Percentiles rank a stretch among this genome's conserved stretches.
These are phyloP conservation scores for Mortierella claussenii DNA, from an alignment of 192 early-diverging fungal genomes.

Conservation along the genomic window DNA sequence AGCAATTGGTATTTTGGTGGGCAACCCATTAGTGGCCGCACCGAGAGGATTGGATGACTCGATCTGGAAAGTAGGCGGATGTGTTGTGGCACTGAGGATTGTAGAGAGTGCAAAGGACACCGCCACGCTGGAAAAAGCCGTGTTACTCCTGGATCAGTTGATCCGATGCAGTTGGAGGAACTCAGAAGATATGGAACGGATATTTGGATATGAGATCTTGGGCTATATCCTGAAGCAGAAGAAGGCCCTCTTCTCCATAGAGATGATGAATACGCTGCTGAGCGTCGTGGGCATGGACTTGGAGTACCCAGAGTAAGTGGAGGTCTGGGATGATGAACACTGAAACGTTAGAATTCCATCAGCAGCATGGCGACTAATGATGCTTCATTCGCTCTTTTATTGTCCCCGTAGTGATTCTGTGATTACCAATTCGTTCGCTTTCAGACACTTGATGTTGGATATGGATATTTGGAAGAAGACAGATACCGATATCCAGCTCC, in stretches of 20 bases:
- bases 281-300: conserved; percentile 70
- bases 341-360: too few relatives aligned
- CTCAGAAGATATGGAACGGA: conserved; percentile 76
- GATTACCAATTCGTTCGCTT: conserved; percentile 72
- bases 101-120: conserved; percentile 70
- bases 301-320: conserved; percentile 61
- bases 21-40: conserved; percentile 64
- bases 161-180: conserved; percentile 75
- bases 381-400: too few relatives aligned
- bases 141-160: conserved; percentile 66
- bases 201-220: conserved; percentile 74
- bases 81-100: conserved; percentile 68
- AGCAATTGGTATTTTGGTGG: conserved; percentile 59
- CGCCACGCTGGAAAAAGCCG: conserved; percentile 60
- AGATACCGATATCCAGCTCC: conserved; percentile 60
- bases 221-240: conserved; percentile 73
- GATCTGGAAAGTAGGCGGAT: conserved; percentile 79
- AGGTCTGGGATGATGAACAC: background rate
- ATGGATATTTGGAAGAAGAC: conserved; percentile 76
- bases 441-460: conserved; percentile 70
- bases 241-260: conserved; percentile 63
- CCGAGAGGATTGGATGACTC: conserved; percentile 71
- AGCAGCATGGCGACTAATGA: too few relatives aligned
- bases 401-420: conserved; percentile 68
- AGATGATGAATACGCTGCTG: conserved; percentile 68